Conservation (phyloP, 2,329 filamentous ascomycete species). For the Coniella vitis region DNA sequence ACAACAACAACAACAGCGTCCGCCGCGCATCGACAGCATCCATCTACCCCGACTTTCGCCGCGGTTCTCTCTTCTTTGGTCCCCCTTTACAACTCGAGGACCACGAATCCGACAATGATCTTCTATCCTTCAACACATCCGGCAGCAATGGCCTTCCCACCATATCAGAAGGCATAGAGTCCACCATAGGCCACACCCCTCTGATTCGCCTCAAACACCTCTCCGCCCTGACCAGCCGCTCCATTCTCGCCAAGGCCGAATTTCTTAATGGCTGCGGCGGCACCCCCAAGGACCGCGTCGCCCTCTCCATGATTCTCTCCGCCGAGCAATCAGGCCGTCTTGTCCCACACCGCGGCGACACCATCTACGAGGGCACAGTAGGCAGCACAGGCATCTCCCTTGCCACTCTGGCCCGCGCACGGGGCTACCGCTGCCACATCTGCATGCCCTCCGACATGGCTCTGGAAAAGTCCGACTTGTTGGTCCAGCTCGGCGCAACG, state of each 20-base stretch:
- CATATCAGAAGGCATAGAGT: constrained; percentile 76
- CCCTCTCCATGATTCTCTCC: constrained; percentile 76
- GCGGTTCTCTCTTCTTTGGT: constrained; percentile 38
- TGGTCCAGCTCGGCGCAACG: constrained; percentile 83
- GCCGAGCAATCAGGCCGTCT: constrained; percentile 75
- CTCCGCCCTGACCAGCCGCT: constrained; percentile 78
- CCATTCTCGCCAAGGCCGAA: constrained; percentile 90
- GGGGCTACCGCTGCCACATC: constrained; percentile 88
- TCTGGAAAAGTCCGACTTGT: constrained; percentile 79
- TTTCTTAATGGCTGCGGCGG: constrained; percentile 92
- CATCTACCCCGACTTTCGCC: constrained; percentile 19
- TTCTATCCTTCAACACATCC: constrained; percentile 11
- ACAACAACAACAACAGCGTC: constrained; percentile 10
- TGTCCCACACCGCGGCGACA: constrained; percentile 75
- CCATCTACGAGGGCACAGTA: constrained; percentile 95
- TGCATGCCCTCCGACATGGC: constrained; percentile 95
- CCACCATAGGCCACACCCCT: constrained; percentile 88
- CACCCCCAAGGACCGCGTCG: constrained; percentile 92
- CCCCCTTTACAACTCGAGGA: constrained; percentile 50
- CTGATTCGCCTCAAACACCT: constrained; percentile 80
- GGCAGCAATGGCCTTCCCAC: constrained; percentile 20
- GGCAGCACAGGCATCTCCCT: constrained; percentile 95
- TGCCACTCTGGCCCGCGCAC: constrained; percentile 78
- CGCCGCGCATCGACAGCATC: constrained; percentile 15
- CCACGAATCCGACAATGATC: constrained; percentile 35